phyloP scores from a whole-genome alignment of 441 rosid genomes.

The Mallotus repandus region DNA sequence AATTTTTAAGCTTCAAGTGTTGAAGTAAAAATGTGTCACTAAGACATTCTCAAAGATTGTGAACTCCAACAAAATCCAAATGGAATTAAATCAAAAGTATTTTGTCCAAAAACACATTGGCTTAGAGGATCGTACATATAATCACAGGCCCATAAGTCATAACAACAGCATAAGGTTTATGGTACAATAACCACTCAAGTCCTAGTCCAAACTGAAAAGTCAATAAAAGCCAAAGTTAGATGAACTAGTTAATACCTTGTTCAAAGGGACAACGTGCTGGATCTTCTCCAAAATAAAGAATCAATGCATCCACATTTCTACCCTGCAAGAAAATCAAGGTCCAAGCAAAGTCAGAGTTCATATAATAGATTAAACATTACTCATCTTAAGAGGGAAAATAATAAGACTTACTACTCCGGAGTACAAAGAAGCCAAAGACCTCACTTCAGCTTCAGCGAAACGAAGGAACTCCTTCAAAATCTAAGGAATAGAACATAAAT shows the following conservation, averaged over 20 bases:
- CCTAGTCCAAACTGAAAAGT: background rate
- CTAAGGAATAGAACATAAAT: conserved; percentile 37
- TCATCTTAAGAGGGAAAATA: conserved; percentile 7
- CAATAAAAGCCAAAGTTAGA: conserved; percentile 9
- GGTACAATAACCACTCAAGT: background rate
- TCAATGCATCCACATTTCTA: conserved; percentile 81
- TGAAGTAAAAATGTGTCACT: no score
- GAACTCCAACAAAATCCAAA: background rate
- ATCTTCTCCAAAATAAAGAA: conserved; percentile 96
- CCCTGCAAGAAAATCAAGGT: conserved; percentile 50
- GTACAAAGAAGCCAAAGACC: conserved; percentile 78
- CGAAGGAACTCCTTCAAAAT: conserved; percentile 70
- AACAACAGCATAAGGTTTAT: background rate
- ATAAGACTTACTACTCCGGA: conserved; percentile 73
- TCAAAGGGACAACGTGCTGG: conserved; percentile 92
- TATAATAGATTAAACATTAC: background rate
- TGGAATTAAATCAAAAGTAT: no score
- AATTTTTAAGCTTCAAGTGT: no score
- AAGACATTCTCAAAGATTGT: background rate
- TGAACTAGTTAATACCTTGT: conserved; percentile 56
- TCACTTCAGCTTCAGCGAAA: conserved; percentile 84
- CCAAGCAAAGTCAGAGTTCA: conserved; percentile 11
- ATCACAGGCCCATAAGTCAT: background rate
- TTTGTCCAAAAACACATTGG: background rate
- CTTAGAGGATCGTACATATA: background rate